Evolutionary conservation across 1,139 yeast genomes (phyloP).

Genomic region (Pichia sp.): DNA sequence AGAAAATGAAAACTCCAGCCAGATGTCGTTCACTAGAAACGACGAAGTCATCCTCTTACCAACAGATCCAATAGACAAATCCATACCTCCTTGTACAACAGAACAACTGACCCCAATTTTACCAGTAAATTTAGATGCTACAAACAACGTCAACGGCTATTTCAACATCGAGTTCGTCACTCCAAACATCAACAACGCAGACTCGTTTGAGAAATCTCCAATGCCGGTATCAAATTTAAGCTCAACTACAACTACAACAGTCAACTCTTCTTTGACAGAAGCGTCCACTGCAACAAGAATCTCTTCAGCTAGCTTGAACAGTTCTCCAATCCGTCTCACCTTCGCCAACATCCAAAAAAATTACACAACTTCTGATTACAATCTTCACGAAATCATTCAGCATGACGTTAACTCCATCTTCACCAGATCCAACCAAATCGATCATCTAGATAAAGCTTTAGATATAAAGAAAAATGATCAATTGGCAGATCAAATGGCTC

Average conservation of each 20-base stretch:
- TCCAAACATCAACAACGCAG: too few species aligned
- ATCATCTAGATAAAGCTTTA: slow-evolving; percentile 29
- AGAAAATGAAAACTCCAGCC: neutral
- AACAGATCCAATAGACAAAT: slow-evolving; percentile 26
- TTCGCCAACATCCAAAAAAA: neutral
- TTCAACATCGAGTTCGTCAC: slow-evolving; percentile 2
- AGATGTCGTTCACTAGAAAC: neutral
- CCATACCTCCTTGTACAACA: slow-evolving; percentile 28
- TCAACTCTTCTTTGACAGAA: neutral
- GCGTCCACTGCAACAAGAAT: neutral
- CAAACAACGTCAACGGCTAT: neutral
- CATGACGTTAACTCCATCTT: slow-evolving; percentile 25
- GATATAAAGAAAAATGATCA: slow-evolving; percentile 28
- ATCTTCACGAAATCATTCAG: slow-evolving; percentile 9
- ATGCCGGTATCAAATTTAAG: slow-evolving; percentile 13
- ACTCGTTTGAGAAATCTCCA: slow-evolving; percentile 10
- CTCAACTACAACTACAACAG: slow-evolving; percentile 10
- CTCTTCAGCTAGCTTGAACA: slow-evolving; percentile 7
- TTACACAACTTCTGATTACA: neutral
- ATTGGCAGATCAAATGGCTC: slow-evolving; percentile 34
- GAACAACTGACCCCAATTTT: slow-evolving; percentile 30
- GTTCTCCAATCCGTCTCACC: slow-evolving; percentile 8
- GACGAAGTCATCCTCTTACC: slow-evolving; percentile 27
- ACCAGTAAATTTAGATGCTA: slow-evolving; percentile 15
- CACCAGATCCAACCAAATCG: slow-evolving; percentile 31